Base-by-base conservation (phyloP, 192 early-diverging fungal species). In the Backusella australiensis region DNA sequence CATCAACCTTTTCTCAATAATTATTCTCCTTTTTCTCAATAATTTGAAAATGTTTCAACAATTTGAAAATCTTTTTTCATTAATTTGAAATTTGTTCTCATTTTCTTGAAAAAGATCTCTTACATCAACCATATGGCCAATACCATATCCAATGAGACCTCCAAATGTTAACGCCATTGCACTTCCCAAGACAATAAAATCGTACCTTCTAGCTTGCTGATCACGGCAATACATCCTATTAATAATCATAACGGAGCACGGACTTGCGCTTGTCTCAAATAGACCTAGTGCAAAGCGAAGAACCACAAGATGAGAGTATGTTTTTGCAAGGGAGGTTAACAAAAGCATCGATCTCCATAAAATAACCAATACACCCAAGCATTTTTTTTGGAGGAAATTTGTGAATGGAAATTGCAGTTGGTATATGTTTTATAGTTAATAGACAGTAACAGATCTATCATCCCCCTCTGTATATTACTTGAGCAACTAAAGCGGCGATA, bases 231-330 rank as follows among this genome's bases (percentile, higher is more conserved):
- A 80, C 52, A 80, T 73, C 2, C 63, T 80, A 53, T 19, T 59
- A 15, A 72, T 49, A 17, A 80, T 52, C 3, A 80, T 35, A 5
- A 65, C 72, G 4, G 72, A 68, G 26, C 39, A 42, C 14, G 71
- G 71, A 41, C 73, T 67, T 8, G 73, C 52, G 1, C 74, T 59
- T 12, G 79, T 71, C 32, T 76, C 75, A 32, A 76, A 73, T 21
- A 80, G 32, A 36, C 79, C 75, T 9, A 80, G 70, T 15, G 67
- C 23, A 42, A 80, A 80, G 4, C 79, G 70, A 46, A 80, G 32
- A 29, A 70, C 75, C 14, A 49, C 41, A 49, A 80, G 26, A 53
- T 80, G 79, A 32, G 44, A 49, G 26, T 76, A 76, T 29, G 53
- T 76, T 29, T 65, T 72, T 14, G 63, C 74, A 63, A 80, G 38